Evolutionary conservation across 1,139 yeast genomes (phyloP), one percentile per base, ranked within the genome.

Genomic region (Pneumocystis carinii): DNA sequence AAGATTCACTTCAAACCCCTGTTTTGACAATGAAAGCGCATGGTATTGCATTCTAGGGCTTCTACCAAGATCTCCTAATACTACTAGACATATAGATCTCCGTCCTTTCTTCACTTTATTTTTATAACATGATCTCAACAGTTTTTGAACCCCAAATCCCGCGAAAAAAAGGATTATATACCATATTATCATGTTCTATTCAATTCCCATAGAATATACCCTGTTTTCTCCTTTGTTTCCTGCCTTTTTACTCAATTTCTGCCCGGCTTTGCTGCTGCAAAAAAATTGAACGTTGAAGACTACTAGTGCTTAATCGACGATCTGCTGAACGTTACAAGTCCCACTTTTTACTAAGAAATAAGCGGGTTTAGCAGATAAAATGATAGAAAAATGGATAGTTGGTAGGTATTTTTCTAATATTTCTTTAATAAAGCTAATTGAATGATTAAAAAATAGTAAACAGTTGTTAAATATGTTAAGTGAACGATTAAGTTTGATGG

Each of bases 41-140:
- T 94, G 99, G 73, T 92, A 87, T 69, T 86, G 81, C 88, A 92
- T 92, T 66, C 99, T 78, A 4, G 99, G 99, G 0, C 97, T 90
- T 70, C 90, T 95, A 15, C 96, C 97, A 63, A 94, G 73, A 71
- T 92, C 98, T 0, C 99, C 99, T 36, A 94, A 76, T 1, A 92
- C 98, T 65, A 88, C 80, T 36, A 92, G 83, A 8, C 87, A 79
- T 3, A 89, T 83, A 7, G 55, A 48, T 59, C 88, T 76, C 68
- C 76, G 81, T 67, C 80, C 75, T 15, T 71, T 65, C 14, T 65
- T 61, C 15, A 60, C 64, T 38, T 66, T 66, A 57, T 66, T 61
- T 38, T 69, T 64, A 19, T 67, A 36, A 1, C 42, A 35, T 24
- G 17, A 35, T 58, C 17, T 39, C 8, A 35, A 38, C 27, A 35